Conservation (phyloP, 2,329 filamentous ascomycete species). For the Fusarium continuum region DNA sequence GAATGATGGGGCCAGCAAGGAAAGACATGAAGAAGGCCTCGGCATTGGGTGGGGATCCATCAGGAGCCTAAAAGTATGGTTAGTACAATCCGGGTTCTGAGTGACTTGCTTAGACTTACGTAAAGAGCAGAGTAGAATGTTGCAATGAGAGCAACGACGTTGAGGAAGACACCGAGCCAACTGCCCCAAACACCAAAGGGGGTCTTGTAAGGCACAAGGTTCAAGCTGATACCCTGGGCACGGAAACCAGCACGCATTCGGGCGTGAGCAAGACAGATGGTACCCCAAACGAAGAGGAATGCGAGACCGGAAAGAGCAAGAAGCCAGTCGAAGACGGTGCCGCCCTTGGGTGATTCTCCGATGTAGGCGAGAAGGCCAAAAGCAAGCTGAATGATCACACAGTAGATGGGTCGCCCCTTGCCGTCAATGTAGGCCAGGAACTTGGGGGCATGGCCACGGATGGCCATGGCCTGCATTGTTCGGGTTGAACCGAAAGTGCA, state of each 20-base stretch:
- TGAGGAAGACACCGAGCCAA: slow-evolving; percentile 80
- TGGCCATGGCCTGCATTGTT: slow-evolving; percentile 87
- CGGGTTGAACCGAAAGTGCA: slow-evolving; percentile 91
- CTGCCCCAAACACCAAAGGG: slow-evolving; percentile 85
- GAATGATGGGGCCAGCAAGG: slow-evolving; percentile 73
- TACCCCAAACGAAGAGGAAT: slow-evolving; percentile 81
- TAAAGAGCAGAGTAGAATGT: slow-evolving; percentile 78
- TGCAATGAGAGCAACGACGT: slow-evolving; percentile 76
- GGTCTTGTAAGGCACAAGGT: slow-evolving; percentile 81
- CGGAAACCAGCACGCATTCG: slow-evolving; percentile 85
- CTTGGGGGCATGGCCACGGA: slow-evolving; percentile 82
- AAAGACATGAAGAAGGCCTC: slow-evolving; percentile 77
- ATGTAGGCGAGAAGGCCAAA: slow-evolving; percentile 83
- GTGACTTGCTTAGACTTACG: neutral
- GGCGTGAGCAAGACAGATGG: slow-evolving; percentile 88
- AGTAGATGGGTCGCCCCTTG: slow-evolving; percentile 78
- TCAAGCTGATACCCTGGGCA: slow-evolving; percentile 69
- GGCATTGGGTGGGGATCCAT: slow-evolving; percentile 75
- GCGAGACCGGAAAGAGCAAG: slow-evolving; percentile 77
- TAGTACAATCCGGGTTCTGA: neutral
- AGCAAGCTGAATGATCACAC: slow-evolving; percentile 72
- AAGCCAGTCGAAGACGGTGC: slow-evolving; percentile 81
- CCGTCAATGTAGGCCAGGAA: slow-evolving; percentile 83
- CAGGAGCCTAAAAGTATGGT: neutral
- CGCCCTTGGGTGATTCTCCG: slow-evolving; percentile 68